Percentiles rank a stretch among this genome's conserved stretches.
phyloP scores from a whole-genome alignment of 257 asterid genomes.

The Fraxinus excelsior region DNA sequence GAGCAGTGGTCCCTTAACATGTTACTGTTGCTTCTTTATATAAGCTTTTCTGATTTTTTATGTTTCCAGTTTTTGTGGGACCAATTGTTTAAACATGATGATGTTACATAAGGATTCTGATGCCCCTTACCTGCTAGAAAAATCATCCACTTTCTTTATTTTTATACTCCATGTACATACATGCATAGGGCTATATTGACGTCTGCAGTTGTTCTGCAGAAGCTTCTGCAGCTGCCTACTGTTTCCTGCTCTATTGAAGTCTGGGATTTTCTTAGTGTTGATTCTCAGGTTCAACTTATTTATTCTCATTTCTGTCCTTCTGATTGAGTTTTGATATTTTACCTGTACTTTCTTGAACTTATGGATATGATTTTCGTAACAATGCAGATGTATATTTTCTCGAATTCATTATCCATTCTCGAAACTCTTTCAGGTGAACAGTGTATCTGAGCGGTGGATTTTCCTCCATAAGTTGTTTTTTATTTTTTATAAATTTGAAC shows the following conservation, averaged over 20 bases:
- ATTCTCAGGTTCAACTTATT: conserved; percentile 80
- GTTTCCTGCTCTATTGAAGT: conserved; percentile 90
- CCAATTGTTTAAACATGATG: not conserved
- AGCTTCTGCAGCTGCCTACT: conserved; percentile 84
- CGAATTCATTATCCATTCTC: conserved; percentile 78
- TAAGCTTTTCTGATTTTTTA: conserved; percentile 9
- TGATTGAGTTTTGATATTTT: conserved; percentile 18
- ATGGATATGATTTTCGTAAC: conserved; percentile 23
- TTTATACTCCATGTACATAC: conserved; percentile 7
- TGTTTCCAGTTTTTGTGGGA: not conserved
- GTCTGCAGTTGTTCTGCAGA: conserved; percentile 51
- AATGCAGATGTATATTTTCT: conserved; percentile 85
- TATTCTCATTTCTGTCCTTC: conserved; percentile 21
- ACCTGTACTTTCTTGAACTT: conserved; percentile 25
- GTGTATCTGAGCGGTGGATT: conserved; percentile 24
- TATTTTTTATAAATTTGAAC: conserved; percentile 10
- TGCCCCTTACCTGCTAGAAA: conserved; percentile 2
- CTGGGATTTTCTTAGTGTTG: conserved; percentile 98
- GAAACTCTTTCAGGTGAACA: conserved; percentile 82
- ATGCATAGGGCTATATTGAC: not conserved
- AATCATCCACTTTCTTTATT: conserved; percentile 16
- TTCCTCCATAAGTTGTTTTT: conserved; percentile 2
- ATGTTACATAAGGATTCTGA: not conserved
- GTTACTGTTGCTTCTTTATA: not conserved
- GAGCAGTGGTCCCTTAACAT: not conserved